Evolutionary conservation across 1,139 yeast genomes (phyloP).

Genomic region (Blastobotrys aristatus): DNA sequence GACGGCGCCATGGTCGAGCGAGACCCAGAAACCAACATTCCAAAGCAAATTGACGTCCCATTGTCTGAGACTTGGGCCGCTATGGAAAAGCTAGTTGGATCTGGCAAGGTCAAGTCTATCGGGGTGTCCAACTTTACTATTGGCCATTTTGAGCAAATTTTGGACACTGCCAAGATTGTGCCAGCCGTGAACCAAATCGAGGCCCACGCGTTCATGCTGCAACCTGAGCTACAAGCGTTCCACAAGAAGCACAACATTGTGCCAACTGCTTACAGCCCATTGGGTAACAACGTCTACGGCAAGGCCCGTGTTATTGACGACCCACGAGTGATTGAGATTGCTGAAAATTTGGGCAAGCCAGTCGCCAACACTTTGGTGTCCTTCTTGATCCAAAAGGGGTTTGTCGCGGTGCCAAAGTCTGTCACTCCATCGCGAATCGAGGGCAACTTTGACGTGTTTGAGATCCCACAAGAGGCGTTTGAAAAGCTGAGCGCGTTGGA

Average conservation of each 20-base stretch:
- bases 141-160: slow-evolving; percentile 62
- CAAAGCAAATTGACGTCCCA: slow-evolving; percentile 41
- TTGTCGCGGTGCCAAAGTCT: slow-evolving; percentile 69
- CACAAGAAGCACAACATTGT: slow-evolving; percentile 57
- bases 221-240: slow-evolving; percentile 58
- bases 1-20: slow-evolving; percentile 33
- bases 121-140: slow-evolving; percentile 83
- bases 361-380: slow-evolving; percentile 43
- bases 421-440: slow-evolving; percentile 48
- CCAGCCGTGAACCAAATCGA: slow-evolving; percentile 85
- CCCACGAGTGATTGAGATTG: slow-evolving; percentile 41
- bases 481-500: slow-evolving; percentile 60
- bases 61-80: slow-evolving; percentile 49
- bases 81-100: slow-evolving; percentile 42
- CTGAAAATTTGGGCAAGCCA: slow-evolving; percentile 37
- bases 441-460: slow-evolving; percentile 45
- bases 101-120: slow-evolving; percentile 62
- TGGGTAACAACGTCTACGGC: slow-evolving; percentile 78
- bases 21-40: slow-evolving; percentile 32
- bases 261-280: slow-evolving; percentile 78
- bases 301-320: slow-evolving; percentile 52
- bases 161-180: slow-evolving; percentile 61
- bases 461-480: slow-evolving; percentile 39
- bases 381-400: slow-evolving; percentile 41
- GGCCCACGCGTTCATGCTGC: slow-evolving; percentile 85